phyloP scores from a whole-genome alignment of 306 rosid species.

The Erythrophleum fordii region DNA sequence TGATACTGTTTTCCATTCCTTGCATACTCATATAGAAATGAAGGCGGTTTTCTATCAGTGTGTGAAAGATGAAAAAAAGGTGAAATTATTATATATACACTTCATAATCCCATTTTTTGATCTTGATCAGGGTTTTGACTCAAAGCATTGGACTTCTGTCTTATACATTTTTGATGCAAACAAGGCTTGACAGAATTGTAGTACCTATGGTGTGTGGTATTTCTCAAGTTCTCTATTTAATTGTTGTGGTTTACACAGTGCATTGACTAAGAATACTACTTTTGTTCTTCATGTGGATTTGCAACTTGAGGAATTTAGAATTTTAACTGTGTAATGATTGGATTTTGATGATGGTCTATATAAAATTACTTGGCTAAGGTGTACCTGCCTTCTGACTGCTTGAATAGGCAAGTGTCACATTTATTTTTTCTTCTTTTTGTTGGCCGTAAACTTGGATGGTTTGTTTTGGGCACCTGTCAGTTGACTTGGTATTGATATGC shows the following conservation, averaged over 20 bases:
- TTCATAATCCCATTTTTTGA: constrained; percentile 28
- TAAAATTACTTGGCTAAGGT: background rate
- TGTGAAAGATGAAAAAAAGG: constrained; percentile 16
- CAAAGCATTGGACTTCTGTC: constrained; percentile 97
- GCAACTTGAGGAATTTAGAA: background rate
- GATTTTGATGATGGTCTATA: background rate
- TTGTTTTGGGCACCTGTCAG: constrained; percentile 4
- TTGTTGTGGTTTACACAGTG: constrained; percentile 21
- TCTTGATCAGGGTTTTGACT: constrained; percentile 69
- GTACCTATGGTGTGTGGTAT: constrained; percentile 88
- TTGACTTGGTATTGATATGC: constrained; percentile 14
- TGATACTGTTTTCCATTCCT: background rate
- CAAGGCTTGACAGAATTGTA: constrained; percentile 79
- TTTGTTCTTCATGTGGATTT: constrained; percentile 33
- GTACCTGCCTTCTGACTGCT: constrained; percentile 11
- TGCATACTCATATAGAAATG: constrained; percentile 1
- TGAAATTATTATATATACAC: constrained; percentile 29
- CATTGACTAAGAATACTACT: constrained; percentile 17
- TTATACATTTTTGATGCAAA: constrained; percentile 70
- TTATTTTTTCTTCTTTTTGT: constrained; percentile 12
- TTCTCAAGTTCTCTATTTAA: constrained; percentile 30
- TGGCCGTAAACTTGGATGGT: constrained; percentile 10
- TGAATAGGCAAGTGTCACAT: constrained; percentile 9
- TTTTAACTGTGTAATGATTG: constrained; percentile 9
- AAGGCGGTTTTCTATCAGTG: constrained; percentile 5